Conservation (phyloP, 192 early-diverging fungal genomes). For the Physocladia obscura region DNA sequence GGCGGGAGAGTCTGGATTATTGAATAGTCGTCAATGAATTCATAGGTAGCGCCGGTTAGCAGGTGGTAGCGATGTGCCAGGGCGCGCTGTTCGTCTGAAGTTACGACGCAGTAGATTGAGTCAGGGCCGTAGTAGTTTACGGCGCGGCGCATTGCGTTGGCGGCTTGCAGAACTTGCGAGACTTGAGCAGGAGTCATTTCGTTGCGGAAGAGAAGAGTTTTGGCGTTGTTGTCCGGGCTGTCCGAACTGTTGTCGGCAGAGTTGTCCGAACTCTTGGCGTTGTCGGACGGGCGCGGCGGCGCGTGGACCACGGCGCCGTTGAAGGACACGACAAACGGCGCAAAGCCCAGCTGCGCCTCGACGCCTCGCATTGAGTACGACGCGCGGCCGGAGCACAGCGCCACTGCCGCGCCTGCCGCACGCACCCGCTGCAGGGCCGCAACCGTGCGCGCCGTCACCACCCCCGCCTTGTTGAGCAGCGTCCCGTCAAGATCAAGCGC, state of each 20-base stretch:
- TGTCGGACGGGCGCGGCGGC: too few relatives aligned
- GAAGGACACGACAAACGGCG: not conserved
- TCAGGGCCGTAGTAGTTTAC: conserved; percentile 13
- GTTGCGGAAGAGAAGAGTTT: not conserved
- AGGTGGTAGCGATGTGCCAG: conserved; percentile 1
- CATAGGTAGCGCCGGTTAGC: not conserved
- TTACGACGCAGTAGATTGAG: not conserved
- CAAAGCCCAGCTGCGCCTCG: conserved; percentile 10
- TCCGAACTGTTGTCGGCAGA: not conserved
- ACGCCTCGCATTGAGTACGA: not conserved
- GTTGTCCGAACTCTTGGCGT: not conserved
- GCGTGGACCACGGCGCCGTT: conserved; percentile 5
- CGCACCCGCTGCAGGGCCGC: not conserved
- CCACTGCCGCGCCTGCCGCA: not conserved
- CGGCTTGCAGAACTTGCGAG: not conserved
- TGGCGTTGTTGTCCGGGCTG: not conserved
- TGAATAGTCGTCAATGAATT: not conserved
- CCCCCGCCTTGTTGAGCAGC: not conserved
- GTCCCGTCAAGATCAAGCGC: conserved; percentile 17
- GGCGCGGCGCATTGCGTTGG: not conserved
- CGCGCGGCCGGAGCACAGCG: conserved; percentile 3
- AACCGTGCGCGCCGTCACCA: not conserved
- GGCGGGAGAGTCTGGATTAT: not conserved
- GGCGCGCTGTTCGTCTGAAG: not conserved
- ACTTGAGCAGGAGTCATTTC: not conserved